Evolutionary conservation across 192 early-diverging fungal genomes (phyloP).

Genomic region (Kickxella alabastrina): DNA sequence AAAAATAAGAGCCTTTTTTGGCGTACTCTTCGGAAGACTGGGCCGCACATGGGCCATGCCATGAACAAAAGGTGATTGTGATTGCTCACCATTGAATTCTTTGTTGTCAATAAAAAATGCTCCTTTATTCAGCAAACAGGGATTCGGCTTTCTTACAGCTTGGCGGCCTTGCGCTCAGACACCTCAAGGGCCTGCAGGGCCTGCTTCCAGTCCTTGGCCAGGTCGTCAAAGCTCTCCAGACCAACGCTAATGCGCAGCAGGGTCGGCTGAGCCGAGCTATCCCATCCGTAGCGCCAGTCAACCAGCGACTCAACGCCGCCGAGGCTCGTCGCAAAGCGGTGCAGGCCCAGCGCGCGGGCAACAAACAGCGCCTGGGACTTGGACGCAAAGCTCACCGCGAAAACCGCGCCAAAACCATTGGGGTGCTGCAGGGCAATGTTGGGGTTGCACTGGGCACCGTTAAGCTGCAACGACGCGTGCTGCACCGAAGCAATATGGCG

Average conservation of each 20-base stretch:
- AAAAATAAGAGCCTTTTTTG: too few species aligned
- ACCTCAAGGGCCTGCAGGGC: slow-evolving; percentile 49
- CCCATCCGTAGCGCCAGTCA: slow-evolving; percentile 61
- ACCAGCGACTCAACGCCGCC: slow-evolving; percentile 64
- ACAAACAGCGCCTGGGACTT: slow-evolving; percentile 51
- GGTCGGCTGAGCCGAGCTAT: slow-evolving; percentile 37
- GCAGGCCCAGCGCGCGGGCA: slow-evolving; percentile 37
- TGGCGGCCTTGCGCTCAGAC: slow-evolving; percentile 7
- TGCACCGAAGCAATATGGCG: slow-evolving; percentile 23
- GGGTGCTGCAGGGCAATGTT: slow-evolving; percentile 43
- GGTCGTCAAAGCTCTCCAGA: slow-evolving; percentile 61
- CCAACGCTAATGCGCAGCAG: slow-evolving; percentile 66
- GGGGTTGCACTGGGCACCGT: slow-evolving; percentile 7
- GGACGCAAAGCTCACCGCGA: slow-evolving; percentile 47
- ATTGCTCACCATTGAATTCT: too few species aligned
- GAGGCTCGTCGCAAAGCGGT: slow-evolving; percentile 60
- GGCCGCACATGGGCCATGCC: too few species aligned
- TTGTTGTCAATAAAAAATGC: too few species aligned
- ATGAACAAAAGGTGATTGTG: too few species aligned
- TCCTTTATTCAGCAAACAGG: too few species aligned
- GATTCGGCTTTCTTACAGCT: slow-evolving; percentile 16
- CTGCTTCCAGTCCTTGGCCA: slow-evolving; percentile 58
- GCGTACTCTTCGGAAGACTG: too few species aligned
- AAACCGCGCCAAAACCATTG: slow-evolving; percentile 39
- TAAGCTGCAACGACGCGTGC: slow-evolving; percentile 36